Conservation (phyloP, 495 filamentous ascomycete species). For the Trichoderma reesei region DNA sequence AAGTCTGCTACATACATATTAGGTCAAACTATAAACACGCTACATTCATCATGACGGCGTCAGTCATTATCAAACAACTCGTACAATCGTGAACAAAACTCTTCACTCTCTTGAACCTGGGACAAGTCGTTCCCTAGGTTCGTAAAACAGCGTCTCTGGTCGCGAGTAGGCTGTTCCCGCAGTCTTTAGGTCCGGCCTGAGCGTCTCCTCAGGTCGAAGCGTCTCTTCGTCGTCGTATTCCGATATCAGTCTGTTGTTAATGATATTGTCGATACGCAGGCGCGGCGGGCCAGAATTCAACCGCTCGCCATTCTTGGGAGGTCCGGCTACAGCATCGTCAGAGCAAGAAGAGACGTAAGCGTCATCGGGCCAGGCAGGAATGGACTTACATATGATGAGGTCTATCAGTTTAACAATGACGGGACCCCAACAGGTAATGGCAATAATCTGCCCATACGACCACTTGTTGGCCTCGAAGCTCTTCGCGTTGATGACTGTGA, state of each 20-base stretch:
- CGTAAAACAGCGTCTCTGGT: background rate
- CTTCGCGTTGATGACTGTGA: background rate
- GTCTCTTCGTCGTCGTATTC: slow-evolving; percentile 1
- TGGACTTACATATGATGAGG: slow-evolving; percentile 9
- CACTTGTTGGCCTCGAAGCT: slow-evolving; percentile 8
- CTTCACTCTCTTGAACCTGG: background rate
- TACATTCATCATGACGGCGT: background rate
- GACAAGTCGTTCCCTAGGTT: background rate
- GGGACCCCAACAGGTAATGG: slow-evolving; percentile 8
- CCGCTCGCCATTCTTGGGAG: background rate
- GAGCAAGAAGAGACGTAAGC: too few relatives aligned
- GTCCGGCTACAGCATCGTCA: background rate
- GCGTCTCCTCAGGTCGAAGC: background rate
- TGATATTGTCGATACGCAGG: slow-evolving; percentile 4
- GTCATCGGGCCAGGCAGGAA: background rate
- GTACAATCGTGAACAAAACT: background rate
- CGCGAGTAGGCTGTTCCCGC: background rate
- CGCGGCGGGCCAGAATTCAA: slow-evolving; percentile 6
- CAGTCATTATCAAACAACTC: background rate
- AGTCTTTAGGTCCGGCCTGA: background rate
- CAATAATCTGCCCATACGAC: slow-evolving; percentile 11
- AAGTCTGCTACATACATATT: background rate
- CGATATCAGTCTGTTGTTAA: background rate
- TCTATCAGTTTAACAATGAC: slow-evolving; percentile 9
- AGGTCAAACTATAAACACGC: background rate